Evolutionary conservation across 1,139 yeast genomes (phyloP).

Genomic region (Sugiyamaella neomexicana): DNA sequence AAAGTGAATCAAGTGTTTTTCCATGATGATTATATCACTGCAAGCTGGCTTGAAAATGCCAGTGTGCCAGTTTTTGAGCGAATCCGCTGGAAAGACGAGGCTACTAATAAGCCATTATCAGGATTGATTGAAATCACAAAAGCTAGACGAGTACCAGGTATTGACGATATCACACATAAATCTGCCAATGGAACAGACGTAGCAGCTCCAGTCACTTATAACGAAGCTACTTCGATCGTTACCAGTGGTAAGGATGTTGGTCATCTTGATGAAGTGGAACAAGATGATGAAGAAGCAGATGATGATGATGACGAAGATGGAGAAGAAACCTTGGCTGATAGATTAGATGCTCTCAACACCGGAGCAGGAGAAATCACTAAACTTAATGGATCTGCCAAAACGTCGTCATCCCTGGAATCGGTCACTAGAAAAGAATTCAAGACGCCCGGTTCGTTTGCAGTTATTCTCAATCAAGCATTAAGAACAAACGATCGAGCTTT

Average conservation of each 20-base stretch:
- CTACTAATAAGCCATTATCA: constrained; percentile 24
- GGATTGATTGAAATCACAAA: constrained; percentile 29
- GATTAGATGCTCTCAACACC: constrained; percentile 44
- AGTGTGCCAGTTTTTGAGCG: constrained; percentile 64
- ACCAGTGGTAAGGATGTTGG: constrained; percentile 49
- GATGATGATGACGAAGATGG: constrained; percentile 38
- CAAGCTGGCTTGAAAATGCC: constrained; percentile 75
- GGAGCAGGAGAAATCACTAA: constrained; percentile 28
- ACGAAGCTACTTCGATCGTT: constrained; percentile 63
- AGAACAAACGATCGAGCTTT: constrained; percentile 44
- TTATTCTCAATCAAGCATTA: constrained; percentile 45
- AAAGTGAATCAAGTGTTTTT: constrained; percentile 47
- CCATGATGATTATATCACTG: constrained; percentile 46
- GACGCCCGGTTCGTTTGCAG: constrained; percentile 38
- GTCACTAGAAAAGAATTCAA: constrained; percentile 22
- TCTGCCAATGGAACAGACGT: constrained; percentile 59
- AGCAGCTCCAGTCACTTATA: constrained; percentile 65
- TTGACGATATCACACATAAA: constrained; percentile 26
- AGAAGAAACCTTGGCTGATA: constrained; percentile 44
- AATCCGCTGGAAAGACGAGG: constrained; percentile 53
- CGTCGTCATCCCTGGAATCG: constrained; percentile 9
- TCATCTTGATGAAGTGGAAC: constrained; percentile 42
- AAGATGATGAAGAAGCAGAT: constrained; percentile 37
- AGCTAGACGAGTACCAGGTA: constrained; percentile 24
- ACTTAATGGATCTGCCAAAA: constrained; percentile 19